Evolutionary conservation across 352 stramenopile species (phyloP).

Genomic region (Halophytophthora batemanensis): DNA sequence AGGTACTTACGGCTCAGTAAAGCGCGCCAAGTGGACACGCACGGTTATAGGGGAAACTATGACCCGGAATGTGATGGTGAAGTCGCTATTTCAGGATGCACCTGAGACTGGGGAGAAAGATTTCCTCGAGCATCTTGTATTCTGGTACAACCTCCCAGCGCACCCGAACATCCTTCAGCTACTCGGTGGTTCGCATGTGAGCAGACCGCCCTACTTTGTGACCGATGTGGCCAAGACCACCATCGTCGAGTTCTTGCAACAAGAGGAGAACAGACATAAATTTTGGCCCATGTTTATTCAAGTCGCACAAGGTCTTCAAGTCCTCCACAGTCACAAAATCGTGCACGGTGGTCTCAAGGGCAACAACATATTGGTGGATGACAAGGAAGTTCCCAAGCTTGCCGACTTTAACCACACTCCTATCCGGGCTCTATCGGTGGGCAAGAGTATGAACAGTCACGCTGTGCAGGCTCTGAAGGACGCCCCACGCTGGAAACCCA

Average conservation of each 20-base stretch:
- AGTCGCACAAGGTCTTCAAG: slow-evolving; percentile 33
- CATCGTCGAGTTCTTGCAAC: slow-evolving; percentile 13
- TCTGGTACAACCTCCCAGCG: slow-evolving; percentile 26
- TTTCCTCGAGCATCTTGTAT: slow-evolving; percentile 29
- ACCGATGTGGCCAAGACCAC: slow-evolving; percentile 27
- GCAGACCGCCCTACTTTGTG: slow-evolving; percentile 24
- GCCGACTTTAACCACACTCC: slow-evolving; percentile 30
- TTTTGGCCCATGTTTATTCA: slow-evolving; percentile 23
- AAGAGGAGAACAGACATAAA: background rate
- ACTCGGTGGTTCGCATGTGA: slow-evolving; percentile 34
- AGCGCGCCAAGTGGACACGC: slow-evolving; percentile 9
- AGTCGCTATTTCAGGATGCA: slow-evolving; percentile 6
- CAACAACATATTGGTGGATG: slow-evolving; percentile 63
- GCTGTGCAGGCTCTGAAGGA: background rate
- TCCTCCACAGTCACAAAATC: slow-evolving; percentile 38
- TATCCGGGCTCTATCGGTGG: slow-evolving; percentile 11
- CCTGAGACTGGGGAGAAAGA: background rate
- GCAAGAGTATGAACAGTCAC: slow-evolving; percentile 5
- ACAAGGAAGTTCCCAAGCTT: slow-evolving; percentile 18
- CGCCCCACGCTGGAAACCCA: slow-evolving; percentile 27
- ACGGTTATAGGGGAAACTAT: slow-evolving; percentile 3
- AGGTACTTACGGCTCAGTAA: slow-evolving; percentile 14
- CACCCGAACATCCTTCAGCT: slow-evolving; percentile 35
- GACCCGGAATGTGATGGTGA: slow-evolving; percentile 18
- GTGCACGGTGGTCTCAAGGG: slow-evolving; percentile 83